phyloP scores from a whole-genome alignment of 2,329 filamentous ascomycete genomes.

The Alternaria angustiovoidea region DNA sequence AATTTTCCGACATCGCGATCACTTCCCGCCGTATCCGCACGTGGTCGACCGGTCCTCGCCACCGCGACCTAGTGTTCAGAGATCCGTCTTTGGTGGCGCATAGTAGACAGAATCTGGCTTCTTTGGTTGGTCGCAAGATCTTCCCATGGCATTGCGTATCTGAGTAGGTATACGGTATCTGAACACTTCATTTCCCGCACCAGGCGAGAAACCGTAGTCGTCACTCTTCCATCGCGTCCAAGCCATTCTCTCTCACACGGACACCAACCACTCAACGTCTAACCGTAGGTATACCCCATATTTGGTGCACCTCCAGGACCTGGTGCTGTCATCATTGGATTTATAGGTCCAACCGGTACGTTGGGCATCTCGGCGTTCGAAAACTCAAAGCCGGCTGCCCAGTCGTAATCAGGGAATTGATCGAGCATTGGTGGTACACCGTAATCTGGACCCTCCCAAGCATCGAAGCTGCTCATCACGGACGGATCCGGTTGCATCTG shows the following conservation, averaged over 20 bases:
- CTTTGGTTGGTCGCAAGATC: background rate
- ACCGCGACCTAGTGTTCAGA: background rate
- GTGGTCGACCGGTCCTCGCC: background rate
- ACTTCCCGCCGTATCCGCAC: background rate
- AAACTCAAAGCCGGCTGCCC: conserved; percentile 48
- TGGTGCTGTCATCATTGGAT: conserved; percentile 28
- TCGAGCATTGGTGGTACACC: conserved; percentile 42
- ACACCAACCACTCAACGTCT: conserved; percentile 3
- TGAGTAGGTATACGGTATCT: conserved; percentile 4
- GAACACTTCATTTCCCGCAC: conserved; percentile 1
- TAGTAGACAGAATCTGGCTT: background rate
- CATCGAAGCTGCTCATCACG: conserved; percentile 36
- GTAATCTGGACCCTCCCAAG: conserved; percentile 42
- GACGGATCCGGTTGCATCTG: conserved; percentile 31
- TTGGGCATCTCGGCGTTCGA: conserved; percentile 41
- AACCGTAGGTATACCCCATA: conserved; percentile 40
- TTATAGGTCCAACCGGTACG: conserved; percentile 28
- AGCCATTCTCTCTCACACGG: background rate
- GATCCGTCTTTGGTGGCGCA: background rate
- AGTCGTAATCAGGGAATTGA: conserved; percentile 51
- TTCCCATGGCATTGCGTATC: background rate
- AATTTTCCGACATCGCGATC: background rate
- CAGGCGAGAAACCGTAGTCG: background rate
- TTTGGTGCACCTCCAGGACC: conserved; percentile 24
- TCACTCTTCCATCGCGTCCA: background rate